A percentile compares a stretch with the other conserved stretches of the same genome.
Conservation (phyloP, 2,329 filamentous ascomycete genomes). For the Monilinia fructicola region DNA sequence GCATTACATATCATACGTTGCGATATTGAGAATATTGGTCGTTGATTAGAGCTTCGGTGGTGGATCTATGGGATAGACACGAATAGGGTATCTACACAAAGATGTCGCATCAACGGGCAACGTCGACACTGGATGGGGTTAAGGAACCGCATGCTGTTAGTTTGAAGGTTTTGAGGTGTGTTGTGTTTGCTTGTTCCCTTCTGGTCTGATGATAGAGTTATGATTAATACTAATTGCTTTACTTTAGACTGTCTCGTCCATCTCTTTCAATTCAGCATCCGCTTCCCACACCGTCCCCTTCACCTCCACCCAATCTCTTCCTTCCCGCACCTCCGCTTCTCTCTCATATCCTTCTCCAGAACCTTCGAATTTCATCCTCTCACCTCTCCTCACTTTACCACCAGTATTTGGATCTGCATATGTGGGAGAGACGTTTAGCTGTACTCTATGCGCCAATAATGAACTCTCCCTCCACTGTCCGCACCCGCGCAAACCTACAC, state of each 20-base stretch:
- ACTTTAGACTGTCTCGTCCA: slow-evolving; percentile 72
- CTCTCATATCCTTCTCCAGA: slow-evolving; percentile 65
- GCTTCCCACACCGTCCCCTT: slow-evolving; percentile 44
- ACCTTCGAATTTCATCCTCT: slow-evolving; percentile 49
- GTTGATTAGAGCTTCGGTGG: no score
- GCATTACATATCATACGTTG: background rate
- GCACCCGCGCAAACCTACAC: background rate
- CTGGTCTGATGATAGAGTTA: no score
- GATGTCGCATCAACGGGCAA: slow-evolving; percentile 40
- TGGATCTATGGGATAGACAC: background rate
- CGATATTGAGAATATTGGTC: background rate
- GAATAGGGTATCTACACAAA: background rate
- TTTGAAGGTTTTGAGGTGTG: slow-evolving; percentile 70
- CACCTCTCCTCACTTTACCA: slow-evolving; percentile 75
- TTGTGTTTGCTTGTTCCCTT: background rate
- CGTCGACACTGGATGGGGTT: slow-evolving; percentile 40
- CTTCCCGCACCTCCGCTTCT: slow-evolving; percentile 55
- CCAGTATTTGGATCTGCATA: slow-evolving; percentile 92
- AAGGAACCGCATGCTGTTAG: slow-evolving; percentile 80
- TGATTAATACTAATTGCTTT: background rate
- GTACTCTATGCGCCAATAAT: slow-evolving; percentile 94
- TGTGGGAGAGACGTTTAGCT: slow-evolving; percentile 92
- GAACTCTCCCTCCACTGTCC: slow-evolving; percentile 53
- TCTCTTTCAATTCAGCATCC: slow-evolving; percentile 68
- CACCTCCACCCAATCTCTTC: slow-evolving; percentile 37